Base-by-base conservation (phyloP, 2,329 filamentous ascomycete genomes). In the Ophiocordyceps robertsii region DNA sequence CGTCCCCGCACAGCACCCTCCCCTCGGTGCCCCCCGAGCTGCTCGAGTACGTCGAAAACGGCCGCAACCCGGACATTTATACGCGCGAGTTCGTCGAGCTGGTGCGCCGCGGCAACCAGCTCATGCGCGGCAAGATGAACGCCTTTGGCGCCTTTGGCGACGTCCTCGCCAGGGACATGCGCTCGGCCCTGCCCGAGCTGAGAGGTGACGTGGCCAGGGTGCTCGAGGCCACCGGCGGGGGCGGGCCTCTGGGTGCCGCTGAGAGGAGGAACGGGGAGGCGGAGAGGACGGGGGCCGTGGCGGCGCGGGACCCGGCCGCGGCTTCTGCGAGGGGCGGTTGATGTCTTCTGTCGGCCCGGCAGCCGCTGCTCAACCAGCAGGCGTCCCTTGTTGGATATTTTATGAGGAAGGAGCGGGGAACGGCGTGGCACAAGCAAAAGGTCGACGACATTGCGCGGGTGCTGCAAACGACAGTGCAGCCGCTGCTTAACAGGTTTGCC, bases 31-130 rank as follows among this genome's bases (percentile, higher is more conserved):
- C 78, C 3, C 72, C 71, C 41, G 77, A 82, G 53, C 69, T 83
- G 12, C 68, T 82, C 46, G 67, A 76, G 54, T 84, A 84, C 62
- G 79, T 84, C 52, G 79, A 84, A 58, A 75, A 77, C 55, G 79
- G 80, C 37, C 77, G 80, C 40, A 84, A 84, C 64, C 80, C 80
- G 3, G 80, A 84, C 61, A 83, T 84, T 51, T 84, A 84, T 67
- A 84, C 80, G 43, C 70, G 80, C 53, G 80, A 84, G 64, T 83
- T 84, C 53, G 78, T 83, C 53, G 80, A 84, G 71, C 67, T 80
- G 41, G 77, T 80, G 21, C 65, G 78, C 43, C 67, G 77, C 38
- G 68, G 72, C 35, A 84, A 84, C 63, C 80, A 83, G 67, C 64
- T 80, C 47, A 70, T 80, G 65, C 69, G 72, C 51, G 80, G 80